phyloP scores from a whole-genome alignment of 2,329 filamentous ascomycete genomes.

The Aspergillus sojae region DNA sequence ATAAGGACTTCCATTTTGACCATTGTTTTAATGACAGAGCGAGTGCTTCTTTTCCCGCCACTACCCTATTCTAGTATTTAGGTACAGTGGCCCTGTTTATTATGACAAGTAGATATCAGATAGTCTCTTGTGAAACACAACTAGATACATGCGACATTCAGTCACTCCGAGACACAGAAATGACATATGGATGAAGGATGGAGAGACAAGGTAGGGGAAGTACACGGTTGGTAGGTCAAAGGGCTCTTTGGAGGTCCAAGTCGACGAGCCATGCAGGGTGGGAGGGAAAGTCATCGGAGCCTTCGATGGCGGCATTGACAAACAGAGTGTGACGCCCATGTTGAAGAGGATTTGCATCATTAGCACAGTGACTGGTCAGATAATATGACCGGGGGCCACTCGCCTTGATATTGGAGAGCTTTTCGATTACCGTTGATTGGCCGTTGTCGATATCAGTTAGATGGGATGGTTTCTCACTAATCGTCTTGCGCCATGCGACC shows the following conservation, averaged over 20 bases:
- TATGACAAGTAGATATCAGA: background rate
- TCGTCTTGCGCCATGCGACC: constrained; percentile 52
- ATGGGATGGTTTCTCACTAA: constrained; percentile 43
- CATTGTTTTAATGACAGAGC: too few relatives aligned
- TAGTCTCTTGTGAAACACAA: background rate
- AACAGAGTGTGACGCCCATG: constrained; percentile 58
- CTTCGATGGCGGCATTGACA: constrained; percentile 61
- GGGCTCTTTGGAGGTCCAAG: constrained; percentile 41
- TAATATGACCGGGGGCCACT: constrained; percentile 27
- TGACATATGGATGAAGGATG: background rate
- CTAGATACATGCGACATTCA: background rate
- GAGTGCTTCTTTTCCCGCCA: too few relatives aligned
- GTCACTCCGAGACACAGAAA: background rate
- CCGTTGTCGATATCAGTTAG: constrained; percentile 52
- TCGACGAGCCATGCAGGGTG: constrained; percentile 60
- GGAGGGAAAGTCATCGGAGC: constrained; percentile 26
- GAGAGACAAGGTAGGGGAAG: too few relatives aligned
- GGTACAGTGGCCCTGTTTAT: background rate
- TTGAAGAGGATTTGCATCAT: constrained; percentile 33
- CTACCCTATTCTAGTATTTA: too few relatives aligned
- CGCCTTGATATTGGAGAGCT: constrained; percentile 12
- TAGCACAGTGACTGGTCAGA: constrained; percentile 45
- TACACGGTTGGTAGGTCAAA: background rate
- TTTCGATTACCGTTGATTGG: constrained; percentile 39
- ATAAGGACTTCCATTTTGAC: too few relatives aligned